Conservation (phyloP, 2,329 filamentous ascomycete genomes). For the Sodiomyces alkalinus region DNA sequence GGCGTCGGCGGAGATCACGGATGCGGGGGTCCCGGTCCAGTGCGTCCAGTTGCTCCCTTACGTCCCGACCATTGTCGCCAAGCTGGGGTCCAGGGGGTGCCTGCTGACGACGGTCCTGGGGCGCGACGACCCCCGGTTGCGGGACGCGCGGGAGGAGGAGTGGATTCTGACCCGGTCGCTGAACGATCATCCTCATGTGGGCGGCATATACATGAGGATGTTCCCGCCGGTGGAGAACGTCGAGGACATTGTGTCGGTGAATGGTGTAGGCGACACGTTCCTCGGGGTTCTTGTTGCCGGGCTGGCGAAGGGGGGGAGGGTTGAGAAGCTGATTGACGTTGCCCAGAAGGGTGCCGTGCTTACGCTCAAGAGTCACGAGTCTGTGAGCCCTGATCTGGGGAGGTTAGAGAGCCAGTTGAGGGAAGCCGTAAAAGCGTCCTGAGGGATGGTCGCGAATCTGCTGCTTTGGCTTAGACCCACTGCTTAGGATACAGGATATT, state of each 20-base stretch:
- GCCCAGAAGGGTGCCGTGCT: slow-evolving; percentile 71
- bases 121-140: slow-evolving; percentile 52
- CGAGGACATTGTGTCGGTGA: slow-evolving; percentile 69
- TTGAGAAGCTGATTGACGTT: slow-evolving; percentile 53
- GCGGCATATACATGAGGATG: slow-evolving; percentile 69
- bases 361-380: slow-evolving; percentile 60
- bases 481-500: no score
- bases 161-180: slow-evolving; percentile 56
- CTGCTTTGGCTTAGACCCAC: no score
- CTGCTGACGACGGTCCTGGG: slow-evolving; percentile 58
- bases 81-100: slow-evolving; percentile 62
- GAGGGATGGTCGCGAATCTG: neutral
- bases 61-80: slow-evolving; percentile 72
- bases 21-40: slow-evolving; percentile 71
- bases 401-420: slow-evolving; percentile 25
- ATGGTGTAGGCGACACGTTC: slow-evolving; percentile 90
- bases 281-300: slow-evolving; percentile 73
- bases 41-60: slow-evolving; percentile 75
- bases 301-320: slow-evolving; percentile 42
- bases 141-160: slow-evolving; percentile 42
- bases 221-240: slow-evolving; percentile 55
- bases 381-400: slow-evolving; percentile 48
- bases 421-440: slow-evolving; percentile 7
- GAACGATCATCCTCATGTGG: slow-evolving; percentile 35
- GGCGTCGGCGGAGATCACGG: slow-evolving; percentile 48